Percentiles rank a stretch among this genome's conserved stretches.
These are phyloP conservation scores for Yarrowia bubula DNA, from an alignment of 805 yeast genomes.

Conservation along the genomic window DNA sequence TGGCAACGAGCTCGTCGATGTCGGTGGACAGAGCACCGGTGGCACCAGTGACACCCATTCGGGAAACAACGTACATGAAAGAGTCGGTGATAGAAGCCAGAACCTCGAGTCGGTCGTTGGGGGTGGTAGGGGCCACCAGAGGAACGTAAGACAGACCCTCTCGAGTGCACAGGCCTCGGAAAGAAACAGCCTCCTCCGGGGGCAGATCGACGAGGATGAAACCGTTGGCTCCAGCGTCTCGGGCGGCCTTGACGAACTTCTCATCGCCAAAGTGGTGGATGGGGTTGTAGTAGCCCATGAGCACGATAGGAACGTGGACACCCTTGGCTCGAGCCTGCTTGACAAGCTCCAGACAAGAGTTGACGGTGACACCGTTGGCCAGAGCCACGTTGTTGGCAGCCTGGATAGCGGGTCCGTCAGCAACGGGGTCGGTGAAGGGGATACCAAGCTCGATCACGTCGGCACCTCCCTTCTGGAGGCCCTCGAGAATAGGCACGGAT, in stretches of 20 bases:
- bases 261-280: conserved; percentile 86
- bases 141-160: conserved; percentile 84
- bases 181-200: conserved; percentile 92
- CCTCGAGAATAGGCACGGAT: conserved; percentile 80
- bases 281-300: conserved; percentile 99
- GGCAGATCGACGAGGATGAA: conserved; percentile 94
- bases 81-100: conserved; percentile 88
- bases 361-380: conserved; percentile 74
- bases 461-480: conserved; percentile 92
- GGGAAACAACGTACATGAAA: conserved; percentile 91
- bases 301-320: conserved; percentile 79
- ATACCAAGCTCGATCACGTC: conserved; percentile 93
- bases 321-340: conserved; percentile 75
- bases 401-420: conserved; percentile 98
- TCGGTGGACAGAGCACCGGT: conserved; percentile 59
- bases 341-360: conserved; percentile 67
- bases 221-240: conserved; percentile 90
- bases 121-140: conserved; percentile 93
- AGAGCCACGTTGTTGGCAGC: conserved; percentile 75
- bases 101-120: conserved; percentile 78
- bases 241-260: conserved; percentile 70
- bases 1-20: conserved; percentile 63
- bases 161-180: conserved; percentile 67
- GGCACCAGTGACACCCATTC: conserved; percentile 98
- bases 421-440: conserved; percentile 98